phyloP scores from a whole-genome alignment of 345 rosid species.

The Draba incana region DNA sequence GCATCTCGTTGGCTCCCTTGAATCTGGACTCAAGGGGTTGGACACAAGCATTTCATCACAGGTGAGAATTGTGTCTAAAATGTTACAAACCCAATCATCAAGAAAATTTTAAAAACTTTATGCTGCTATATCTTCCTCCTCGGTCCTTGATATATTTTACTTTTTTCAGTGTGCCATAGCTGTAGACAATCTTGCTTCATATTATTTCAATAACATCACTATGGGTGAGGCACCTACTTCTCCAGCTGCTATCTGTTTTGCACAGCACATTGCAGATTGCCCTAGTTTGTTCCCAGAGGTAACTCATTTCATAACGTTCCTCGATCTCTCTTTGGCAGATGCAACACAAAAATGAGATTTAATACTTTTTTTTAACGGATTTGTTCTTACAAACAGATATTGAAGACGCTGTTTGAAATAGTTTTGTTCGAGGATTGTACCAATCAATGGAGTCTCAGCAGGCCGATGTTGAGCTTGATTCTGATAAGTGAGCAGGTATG shows the following conservation, averaged over 20 bases:
- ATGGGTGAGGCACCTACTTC: constrained; percentile 87
- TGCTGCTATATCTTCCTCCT: neutral
- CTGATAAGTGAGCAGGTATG: constrained; percentile 88
- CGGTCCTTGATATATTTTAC: neutral
- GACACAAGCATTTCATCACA: constrained; percentile 91
- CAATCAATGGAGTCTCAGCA: constrained; percentile 98
- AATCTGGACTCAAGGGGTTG: constrained; percentile 95
- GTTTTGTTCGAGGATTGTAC: constrained; percentile 95
- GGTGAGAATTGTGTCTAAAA: constrained; percentile 50
- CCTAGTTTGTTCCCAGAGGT: constrained; percentile 97
- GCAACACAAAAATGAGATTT: constrained; percentile 4
- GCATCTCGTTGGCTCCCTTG: constrained; percentile 94
- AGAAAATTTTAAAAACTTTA: neutral
- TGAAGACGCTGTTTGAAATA: constrained; percentile 92
- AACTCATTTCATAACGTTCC: constrained; percentile 37
- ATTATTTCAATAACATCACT: constrained; percentile 92
- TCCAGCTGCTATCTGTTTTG: constrained; percentile 74
- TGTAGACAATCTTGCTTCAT: constrained; percentile 94
- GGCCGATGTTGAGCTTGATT: constrained; percentile 95
- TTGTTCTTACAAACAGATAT: constrained; percentile 58
- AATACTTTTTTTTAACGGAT: neutral
- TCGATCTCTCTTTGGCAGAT: constrained; percentile 6
- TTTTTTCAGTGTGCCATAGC: constrained; percentile 88
- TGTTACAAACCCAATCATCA: constrained; percentile 1
- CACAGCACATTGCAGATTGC: constrained; percentile 89